A percentile compares a stretch with the other conserved stretches of the same genome.
phyloP scores from a whole-genome alignment of 192 early-diverging fungal genomes.

The Rhizophagus sp. region DNA sequence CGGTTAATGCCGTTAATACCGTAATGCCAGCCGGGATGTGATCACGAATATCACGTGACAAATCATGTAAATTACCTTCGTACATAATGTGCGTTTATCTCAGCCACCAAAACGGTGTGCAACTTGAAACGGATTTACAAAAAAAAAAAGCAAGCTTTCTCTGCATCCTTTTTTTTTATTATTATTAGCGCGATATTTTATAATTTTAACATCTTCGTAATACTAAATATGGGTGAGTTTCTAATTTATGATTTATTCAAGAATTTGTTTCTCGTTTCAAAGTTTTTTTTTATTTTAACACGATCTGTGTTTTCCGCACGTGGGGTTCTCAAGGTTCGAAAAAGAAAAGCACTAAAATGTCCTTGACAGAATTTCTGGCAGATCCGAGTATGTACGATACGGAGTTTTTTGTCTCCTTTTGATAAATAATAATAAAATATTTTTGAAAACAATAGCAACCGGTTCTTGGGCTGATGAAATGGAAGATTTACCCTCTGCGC shows the following conservation, averaged over 20 bases:
- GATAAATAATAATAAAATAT: background rate
- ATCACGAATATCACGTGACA: too few species aligned
- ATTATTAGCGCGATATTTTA: background rate
- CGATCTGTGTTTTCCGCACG: background rate
- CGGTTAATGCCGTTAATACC: too few species aligned
- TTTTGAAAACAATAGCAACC: constrained; percentile 39
- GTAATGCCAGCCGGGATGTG: too few species aligned
- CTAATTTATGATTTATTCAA: too few species aligned
- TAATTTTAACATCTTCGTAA: background rate
- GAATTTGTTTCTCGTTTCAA: background rate
- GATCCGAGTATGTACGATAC: constrained; percentile 55
- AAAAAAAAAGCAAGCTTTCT: background rate
- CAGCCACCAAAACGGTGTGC: background rate
- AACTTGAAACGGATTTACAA: background rate
- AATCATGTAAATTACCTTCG: too few species aligned
- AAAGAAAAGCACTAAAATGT: constrained; percentile 90
- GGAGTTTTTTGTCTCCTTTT: background rate
- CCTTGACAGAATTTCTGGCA: constrained; percentile 79
- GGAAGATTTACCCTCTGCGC: constrained; percentile 83
- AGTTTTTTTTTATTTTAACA: background rate
- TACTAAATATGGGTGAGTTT: constrained; percentile 1
- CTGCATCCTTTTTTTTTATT: background rate
- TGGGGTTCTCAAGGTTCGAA: constrained; percentile 38
- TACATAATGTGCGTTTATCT: too few species aligned
- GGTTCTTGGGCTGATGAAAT: constrained; percentile 95